Percentiles rank a stretch among this genome's conserved stretches.
Conservation (phyloP, 768 basidiomycete species). For the Crepidotus variabilis region DNA sequence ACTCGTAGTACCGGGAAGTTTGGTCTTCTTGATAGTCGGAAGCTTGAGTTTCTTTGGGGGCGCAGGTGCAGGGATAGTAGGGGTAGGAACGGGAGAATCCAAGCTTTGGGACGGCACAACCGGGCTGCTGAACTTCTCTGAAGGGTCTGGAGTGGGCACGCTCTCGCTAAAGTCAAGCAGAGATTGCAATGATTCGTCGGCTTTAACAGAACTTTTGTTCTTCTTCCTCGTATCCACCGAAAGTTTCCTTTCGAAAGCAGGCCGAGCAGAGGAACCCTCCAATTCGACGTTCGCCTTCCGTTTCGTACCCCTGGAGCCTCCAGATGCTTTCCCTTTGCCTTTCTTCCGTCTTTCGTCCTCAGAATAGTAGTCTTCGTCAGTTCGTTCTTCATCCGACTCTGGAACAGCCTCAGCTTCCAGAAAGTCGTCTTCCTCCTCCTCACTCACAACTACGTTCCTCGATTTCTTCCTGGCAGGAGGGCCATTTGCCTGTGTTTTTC, state of each 20-base stretch:
- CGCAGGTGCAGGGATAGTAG: constrained; percentile 23
- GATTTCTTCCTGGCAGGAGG: constrained; percentile 17
- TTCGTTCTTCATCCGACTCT: constrained; percentile 12
- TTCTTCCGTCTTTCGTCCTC: constrained; percentile 27
- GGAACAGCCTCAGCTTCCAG: constrained; percentile 15
- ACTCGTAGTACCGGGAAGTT: constrained; percentile 25
- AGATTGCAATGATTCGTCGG: constrained; percentile 22
- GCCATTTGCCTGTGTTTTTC: constrained; percentile 6
- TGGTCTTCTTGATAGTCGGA: constrained; percentile 68
- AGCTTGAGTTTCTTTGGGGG: constrained; percentile 62
- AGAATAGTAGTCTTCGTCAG: constrained; percentile 20
- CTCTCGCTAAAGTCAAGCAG: constrained; percentile 26
- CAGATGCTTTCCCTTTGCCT: constrained; percentile 23
- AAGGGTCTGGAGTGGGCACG: constrained; percentile 13
- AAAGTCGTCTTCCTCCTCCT: constrained; percentile 19
- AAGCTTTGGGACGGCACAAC: constrained; percentile 26
- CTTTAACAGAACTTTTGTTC: constrained; percentile 18
- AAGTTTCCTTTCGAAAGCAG: constrained; percentile 9
- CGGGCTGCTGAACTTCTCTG: constrained; percentile 15
- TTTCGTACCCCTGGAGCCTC: constrained; percentile 11
- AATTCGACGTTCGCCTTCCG: constrained; percentile 20
- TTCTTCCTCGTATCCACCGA: constrained; percentile 21
- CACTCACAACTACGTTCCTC: constrained; percentile 18
- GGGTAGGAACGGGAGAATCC: constrained; percentile 23
- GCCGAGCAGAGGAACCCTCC: constrained; percentile 1